Base-by-base conservation (phyloP, 805 yeast species). In the Candida coleopterorum region DNA sequence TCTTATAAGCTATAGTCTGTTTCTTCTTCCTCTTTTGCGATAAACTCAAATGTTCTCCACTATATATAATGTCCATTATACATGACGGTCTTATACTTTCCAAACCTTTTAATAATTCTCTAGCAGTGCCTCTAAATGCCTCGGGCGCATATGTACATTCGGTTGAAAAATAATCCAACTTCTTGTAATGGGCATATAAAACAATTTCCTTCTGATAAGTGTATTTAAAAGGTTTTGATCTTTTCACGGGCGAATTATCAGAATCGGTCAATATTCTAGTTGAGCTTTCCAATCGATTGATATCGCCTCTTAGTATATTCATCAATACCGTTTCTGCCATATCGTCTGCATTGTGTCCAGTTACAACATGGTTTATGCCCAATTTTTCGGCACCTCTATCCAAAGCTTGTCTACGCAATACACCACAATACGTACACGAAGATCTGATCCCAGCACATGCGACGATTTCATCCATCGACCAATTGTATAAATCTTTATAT, bases 381-480 rank as follows among this genome's bases (percentile, higher is more conserved):
- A 90, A 62, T 53, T 81, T 83, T 9, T 85, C 80, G 2, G 97
- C 96, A 2, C 98, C 99, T 47, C 99, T 71, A 58, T 93, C 99
- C 32, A 93, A 63, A 0, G 98, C 97, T 61, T 93, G 99, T 48
- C 99, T 74, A 60, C 99, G 72, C 39, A 93, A 77, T 6, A 93
- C 98, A 34, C 99, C 99, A 67, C 99, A 93, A 55, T 93, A 93
- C 0, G 99, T 93, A 61, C 99, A 93, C 55, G 95, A 85, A 48
- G 87, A 87, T 55, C 95, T 72, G 25, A 85, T 81, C 6, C 97
- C 97, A 1, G 96, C 93, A 55, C 93, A 85, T 1, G 89, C 79
- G 1, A 93, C 99, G 35, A 93, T 87, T 51, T 87, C 94, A 65
- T 93, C 99, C 99, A 93, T 93, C 9, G 95, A 86, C 99, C 99